Evolutionary conservation across 2,329 filamentous ascomycete genomes (phyloP), one percentile per base, ranked within the genome.

Genomic region (Phoma sp.): DNA sequence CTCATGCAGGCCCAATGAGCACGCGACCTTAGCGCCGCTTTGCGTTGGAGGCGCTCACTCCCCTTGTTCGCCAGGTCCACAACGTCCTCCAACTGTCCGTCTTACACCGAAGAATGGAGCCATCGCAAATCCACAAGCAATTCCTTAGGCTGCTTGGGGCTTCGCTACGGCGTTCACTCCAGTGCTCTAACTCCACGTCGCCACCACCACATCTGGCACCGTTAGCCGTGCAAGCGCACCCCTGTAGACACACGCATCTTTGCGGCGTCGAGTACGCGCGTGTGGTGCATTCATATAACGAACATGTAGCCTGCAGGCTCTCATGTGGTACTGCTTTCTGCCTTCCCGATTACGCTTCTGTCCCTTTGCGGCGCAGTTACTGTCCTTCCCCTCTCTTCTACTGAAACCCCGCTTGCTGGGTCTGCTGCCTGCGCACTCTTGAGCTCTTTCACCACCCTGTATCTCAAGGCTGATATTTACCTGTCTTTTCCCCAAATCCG

Each of bases 241-340:
- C 54, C 39, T 51, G 54, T 37, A 39, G 47, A 39, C 25, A 19
- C 21, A 65, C 51, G 66, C 63, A 65, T 54, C 43, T 55, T 54
- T 57, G 55, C 57, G 65, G 65, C 63, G 63, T 53, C 38, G 63
- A 64, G 41, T 60, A 54, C 59, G 63, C 66, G 51, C 60, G 58
- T 59, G 61, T 61, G 52, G 63, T 68, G 64, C 58, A 47, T 61
- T 68, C 65, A 70, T 73, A 73, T 72, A 72, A 57, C 54, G 52
- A 64, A 57, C 60, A 47, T 58, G 65, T 61, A 63, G 62, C 63
- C 67, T 71, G 64, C 70, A 70, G 65, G 63, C 63, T 6, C 59
- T 61, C 57, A 63, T 61, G 70, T 71, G 44, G 62, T 60, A 73
- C 70, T 62, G 48, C 51, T 54, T 63, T 63, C 63, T 64, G 55